Evolutionary conservation across 2,329 filamentous ascomycete species (phyloP).

Genomic region (Trichoderma citrinoviride): DNA sequence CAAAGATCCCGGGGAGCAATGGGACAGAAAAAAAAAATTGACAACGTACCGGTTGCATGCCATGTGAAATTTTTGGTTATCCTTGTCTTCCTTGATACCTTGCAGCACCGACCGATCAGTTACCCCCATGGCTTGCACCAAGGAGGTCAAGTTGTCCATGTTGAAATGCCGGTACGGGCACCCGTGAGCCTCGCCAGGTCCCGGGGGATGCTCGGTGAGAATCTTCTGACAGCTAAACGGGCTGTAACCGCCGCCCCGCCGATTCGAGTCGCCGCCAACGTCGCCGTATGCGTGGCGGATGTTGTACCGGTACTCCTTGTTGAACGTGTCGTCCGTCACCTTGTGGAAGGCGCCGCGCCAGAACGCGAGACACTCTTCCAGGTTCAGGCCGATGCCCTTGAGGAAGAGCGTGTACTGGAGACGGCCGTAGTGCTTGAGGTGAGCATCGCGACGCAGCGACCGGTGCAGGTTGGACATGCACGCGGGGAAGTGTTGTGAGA

Average conservation of each 20-base stretch:
- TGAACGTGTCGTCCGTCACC: slow-evolving; percentile 90
- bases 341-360: slow-evolving; percentile 86
- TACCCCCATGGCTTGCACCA: slow-evolving; percentile 78
- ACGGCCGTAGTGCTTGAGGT: slow-evolving; percentile 90
- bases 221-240: slow-evolving; percentile 96
- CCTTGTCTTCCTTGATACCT: slow-evolving; percentile 84
- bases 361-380: slow-evolving; percentile 91
- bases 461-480: slow-evolving; percentile 94
- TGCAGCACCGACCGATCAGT: slow-evolving; percentile 73
- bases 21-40: not conserved
- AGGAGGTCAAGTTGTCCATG: slow-evolving; percentile 73
- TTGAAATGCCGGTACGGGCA: slow-evolving; percentile 94
- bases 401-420: slow-evolving; percentile 95
- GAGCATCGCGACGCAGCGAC: slow-evolving; percentile 78
- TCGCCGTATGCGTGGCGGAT: slow-evolving; percentile 93
- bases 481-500: slow-evolving; percentile 80
- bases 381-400: slow-evolving; percentile 85
- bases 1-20: not conserved
- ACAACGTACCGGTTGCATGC: slow-evolving; percentile 77
- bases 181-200: slow-evolving; percentile 86
- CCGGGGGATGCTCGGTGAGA: slow-evolving; percentile 81
- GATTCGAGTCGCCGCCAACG: slow-evolving; percentile 87
- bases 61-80: slow-evolving; percentile 85
- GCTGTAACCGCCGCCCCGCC: slow-evolving; percentile 81
- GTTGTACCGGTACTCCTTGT: slow-evolving; percentile 97